phyloP scores from a whole-genome alignment of 1,284 basidiomycete species.

The Apiotrichum montevideense region DNA sequence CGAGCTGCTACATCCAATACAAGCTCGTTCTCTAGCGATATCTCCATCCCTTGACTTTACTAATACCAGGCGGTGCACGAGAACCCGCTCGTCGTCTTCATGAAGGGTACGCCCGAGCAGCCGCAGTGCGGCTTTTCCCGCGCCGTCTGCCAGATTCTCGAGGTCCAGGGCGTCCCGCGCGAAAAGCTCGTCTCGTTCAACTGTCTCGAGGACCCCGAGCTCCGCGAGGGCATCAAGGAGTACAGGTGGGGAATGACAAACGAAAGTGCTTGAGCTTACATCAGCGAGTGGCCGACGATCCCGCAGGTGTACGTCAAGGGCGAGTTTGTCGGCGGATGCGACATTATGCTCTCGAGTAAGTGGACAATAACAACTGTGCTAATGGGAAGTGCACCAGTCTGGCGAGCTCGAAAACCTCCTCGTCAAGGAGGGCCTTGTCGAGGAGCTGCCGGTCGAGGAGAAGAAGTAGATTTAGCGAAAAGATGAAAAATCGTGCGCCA shows the following conservation, averaged over 20 bases:
- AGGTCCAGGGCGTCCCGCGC: slow-evolving; percentile 72
- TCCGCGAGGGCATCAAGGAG: slow-evolving; percentile 73
- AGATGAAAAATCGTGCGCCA: too few relatives aligned
- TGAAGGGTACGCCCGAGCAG: slow-evolving; percentile 75
- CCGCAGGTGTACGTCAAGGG: slow-evolving; percentile 93
- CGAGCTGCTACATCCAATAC: slow-evolving; percentile 19
- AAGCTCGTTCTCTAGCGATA: too few relatives aligned
- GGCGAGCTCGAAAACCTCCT: slow-evolving; percentile 86
- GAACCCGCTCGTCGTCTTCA: slow-evolving; percentile 81
- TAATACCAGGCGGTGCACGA: slow-evolving; percentile 55
- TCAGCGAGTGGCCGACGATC: slow-evolving; percentile 93
- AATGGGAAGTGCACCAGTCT: slow-evolving; percentile 77
- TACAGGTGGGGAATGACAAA: slow-evolving; percentile 65
- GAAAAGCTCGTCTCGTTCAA: slow-evolving; percentile 84
- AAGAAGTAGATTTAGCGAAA: background rate
- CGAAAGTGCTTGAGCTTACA: background rate
- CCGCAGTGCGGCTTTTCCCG: slow-evolving; percentile 85
- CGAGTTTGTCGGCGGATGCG: slow-evolving; percentile 94
- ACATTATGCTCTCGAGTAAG: slow-evolving; percentile 87
- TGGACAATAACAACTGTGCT: slow-evolving; percentile 27
- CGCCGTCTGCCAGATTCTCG: slow-evolving; percentile 84
- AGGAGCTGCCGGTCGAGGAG: slow-evolving; percentile 41
- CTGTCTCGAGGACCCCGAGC: slow-evolving; percentile 77
- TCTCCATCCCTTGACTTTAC: background rate
- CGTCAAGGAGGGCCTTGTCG: slow-evolving; percentile 64